Conservation (phyloP, 768 basidiomycete species). For the Kondoa subrosea region DNA sequence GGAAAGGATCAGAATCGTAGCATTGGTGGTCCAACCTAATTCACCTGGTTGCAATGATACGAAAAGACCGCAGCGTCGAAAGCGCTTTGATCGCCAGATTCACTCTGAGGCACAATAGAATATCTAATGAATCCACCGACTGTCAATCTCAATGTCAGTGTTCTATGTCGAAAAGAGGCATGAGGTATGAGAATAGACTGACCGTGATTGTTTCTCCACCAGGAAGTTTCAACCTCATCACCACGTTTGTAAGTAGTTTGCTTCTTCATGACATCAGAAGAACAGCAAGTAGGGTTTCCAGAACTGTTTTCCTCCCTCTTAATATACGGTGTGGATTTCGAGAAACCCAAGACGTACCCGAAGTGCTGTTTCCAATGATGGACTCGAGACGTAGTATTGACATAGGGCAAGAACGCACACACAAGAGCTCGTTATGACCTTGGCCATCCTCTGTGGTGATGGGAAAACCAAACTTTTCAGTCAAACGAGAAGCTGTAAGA, state of each 20-base stretch:
- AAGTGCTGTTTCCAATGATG: too few species aligned
- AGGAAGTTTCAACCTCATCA: background rate
- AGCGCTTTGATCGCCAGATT: background rate
- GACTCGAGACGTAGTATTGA: background rate
- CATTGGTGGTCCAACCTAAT: too few species aligned
- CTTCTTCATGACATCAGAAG: background rate
- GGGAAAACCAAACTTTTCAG: background rate
- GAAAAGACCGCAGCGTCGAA: slow-evolving; percentile 4
- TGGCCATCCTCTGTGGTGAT: background rate
- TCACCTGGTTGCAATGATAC: background rate
- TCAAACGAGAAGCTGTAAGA: background rate
- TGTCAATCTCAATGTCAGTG: too few species aligned
- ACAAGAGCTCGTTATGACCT: background rate
- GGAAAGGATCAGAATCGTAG: too few species aligned
- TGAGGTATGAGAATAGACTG: background rate
- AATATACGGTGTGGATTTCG: background rate
- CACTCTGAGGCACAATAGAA: background rate
- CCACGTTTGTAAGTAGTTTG: background rate
- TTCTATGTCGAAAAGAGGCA: background rate
- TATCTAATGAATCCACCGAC: background rate
- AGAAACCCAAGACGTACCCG: too few species aligned
- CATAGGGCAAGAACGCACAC: background rate
- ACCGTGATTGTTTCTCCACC: background rate
- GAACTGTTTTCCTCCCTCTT: background rate
- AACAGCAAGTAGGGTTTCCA: background rate